Conservation (phyloP, 371 early-diverging fungal species). For the Blastocladiella emersonii region DNA sequence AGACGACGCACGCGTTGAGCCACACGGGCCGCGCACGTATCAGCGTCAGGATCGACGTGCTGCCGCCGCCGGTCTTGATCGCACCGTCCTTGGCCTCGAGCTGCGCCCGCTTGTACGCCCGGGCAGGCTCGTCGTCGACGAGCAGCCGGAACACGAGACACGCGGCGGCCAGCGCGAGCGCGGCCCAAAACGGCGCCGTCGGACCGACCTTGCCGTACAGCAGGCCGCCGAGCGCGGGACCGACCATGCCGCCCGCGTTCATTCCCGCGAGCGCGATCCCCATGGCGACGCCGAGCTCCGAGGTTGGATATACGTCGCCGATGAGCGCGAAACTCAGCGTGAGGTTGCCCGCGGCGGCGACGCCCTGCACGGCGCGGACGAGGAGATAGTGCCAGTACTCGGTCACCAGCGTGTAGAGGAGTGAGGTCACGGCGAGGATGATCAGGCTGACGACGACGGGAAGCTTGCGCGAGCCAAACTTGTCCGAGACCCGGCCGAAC, state of each 20-base stretch:
- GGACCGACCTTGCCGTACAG: slow-evolving; percentile 50
- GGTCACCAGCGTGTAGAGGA: slow-evolving; percentile 49
- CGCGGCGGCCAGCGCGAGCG: too few species aligned
- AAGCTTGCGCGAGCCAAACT: slow-evolving; percentile 44
- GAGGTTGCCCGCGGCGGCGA: slow-evolving; percentile 66
- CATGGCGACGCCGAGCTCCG: slow-evolving; percentile 59
- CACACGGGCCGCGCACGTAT: too few species aligned
- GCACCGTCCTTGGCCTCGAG: too few species aligned
- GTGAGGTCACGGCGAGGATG: slow-evolving; percentile 47
- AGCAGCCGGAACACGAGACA: slow-evolving; percentile 27
- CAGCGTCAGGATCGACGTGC: too few species aligned
- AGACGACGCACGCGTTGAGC: too few species aligned
- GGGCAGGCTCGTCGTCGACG: too few species aligned
- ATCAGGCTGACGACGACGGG: slow-evolving; percentile 66
- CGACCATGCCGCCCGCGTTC: slow-evolving; percentile 51
- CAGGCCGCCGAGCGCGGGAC: slow-evolving; percentile 66
- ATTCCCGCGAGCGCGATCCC: too few species aligned
- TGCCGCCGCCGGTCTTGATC: too few species aligned
- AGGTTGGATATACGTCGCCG: slow-evolving; percentile 59
- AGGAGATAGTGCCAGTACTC: slow-evolving; percentile 50
- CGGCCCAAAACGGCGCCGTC: slow-evolving; percentile 54
- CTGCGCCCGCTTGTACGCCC: too few species aligned
- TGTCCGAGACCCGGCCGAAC: slow-evolving; percentile 63
- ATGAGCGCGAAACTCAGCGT: slow-evolving; percentile 23
- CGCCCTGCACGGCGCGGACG: slow-evolving; percentile 63